Evolutionary conservation across 441 rosid species (phyloP), one percentile per base, ranked within the genome.

Genomic region (Arabidopsis hybrid): DNA sequence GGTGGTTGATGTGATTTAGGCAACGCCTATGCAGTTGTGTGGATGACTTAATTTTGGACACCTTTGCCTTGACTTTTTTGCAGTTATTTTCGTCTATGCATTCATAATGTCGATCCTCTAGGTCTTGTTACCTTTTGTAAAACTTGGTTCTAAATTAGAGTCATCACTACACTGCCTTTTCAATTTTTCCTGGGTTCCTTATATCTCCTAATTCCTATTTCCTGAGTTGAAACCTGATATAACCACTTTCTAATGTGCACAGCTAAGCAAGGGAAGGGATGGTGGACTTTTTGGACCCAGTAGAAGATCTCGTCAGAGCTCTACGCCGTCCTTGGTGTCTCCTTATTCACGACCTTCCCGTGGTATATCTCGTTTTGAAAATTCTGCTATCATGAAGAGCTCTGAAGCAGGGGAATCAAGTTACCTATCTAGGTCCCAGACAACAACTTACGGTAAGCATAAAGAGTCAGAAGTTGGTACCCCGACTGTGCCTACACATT

Each of bases 261-360:
- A 82, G 85, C 67, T 81, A 60, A 82, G 78, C 64, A 76, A 74
- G 18, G 50, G 79, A 53, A 63, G 78, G 73, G 83, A 74, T 78
- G 78, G 31, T 73, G 91, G 89, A 79, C 82, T 90, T 73, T 90
- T 83, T 58, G 97, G 97, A 77, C 97, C 99, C 70, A 81, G 82
- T 67, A 88, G 86, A 70, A 85, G 91, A 76, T 34, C 76, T 67
- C 85, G 79, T 32, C 86, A 81, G 59, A 79, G 62, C 53, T 65
- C 49, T 46, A 72, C 67, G 6, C 67, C 26, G 0, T 43, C 67
- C 52, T 8, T 62, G 67, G 84, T 74, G 77, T 87, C 85, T 75
- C 73, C 79, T 64, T 72, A 76, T 73, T 79, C 83, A 71, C 78
- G 65, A 71, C 74, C 86, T 65, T 29, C 79, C 36, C 73, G 56